Conservation (phyloP, 352 stramenopile species). For the Blastocystis sp. region DNA sequence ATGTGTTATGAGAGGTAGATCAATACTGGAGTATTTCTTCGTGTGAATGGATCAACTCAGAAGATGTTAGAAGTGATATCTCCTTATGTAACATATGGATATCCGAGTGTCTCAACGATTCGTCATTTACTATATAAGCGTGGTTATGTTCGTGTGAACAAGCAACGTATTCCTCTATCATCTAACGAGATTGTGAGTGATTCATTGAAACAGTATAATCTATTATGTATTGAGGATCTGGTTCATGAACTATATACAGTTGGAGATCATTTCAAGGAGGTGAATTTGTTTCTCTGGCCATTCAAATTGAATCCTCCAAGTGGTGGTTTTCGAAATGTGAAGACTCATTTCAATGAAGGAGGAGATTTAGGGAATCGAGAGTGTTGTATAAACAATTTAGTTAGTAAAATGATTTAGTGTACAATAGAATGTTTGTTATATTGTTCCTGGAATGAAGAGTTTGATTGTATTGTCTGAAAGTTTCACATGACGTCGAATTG, state of each 20-base stretch:
- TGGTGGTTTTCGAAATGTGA: constrained; percentile 85
- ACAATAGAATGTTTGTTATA: too few relatives aligned
- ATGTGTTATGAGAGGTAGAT: constrained; percentile 69
- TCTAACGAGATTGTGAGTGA: constrained; percentile 93
- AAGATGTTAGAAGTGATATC: constrained; percentile 83
- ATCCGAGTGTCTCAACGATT: constrained; percentile 88
- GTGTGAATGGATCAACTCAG: constrained; percentile 95
- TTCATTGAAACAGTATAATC: constrained; percentile 83
- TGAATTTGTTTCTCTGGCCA: constrained; percentile 98
- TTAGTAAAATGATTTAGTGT: constrained; percentile 82
- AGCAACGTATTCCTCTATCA: constrained; percentile 90
- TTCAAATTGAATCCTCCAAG: constrained; percentile 95
- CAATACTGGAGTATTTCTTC: constrained; percentile 95
- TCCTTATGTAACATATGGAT: constrained; percentile 78
- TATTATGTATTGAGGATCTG: constrained; percentile 96
- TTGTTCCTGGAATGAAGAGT: constrained; percentile 12
- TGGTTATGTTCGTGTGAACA: constrained; percentile 92
- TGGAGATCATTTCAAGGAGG: constrained; percentile 95
- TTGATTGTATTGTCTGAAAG: neutral
- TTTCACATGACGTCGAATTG: constrained; percentile 22
- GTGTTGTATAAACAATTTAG: constrained; percentile 84
- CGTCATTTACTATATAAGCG: constrained; percentile 97
- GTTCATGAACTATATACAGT: constrained; percentile 98
- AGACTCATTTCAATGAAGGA: constrained; percentile 84
- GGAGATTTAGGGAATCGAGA: constrained; percentile 83